These are phyloP conservation scores for Sugiyamaella lignohabitans DNA, from an alignment of 805 yeast species.

Conservation along the genomic window DNA sequence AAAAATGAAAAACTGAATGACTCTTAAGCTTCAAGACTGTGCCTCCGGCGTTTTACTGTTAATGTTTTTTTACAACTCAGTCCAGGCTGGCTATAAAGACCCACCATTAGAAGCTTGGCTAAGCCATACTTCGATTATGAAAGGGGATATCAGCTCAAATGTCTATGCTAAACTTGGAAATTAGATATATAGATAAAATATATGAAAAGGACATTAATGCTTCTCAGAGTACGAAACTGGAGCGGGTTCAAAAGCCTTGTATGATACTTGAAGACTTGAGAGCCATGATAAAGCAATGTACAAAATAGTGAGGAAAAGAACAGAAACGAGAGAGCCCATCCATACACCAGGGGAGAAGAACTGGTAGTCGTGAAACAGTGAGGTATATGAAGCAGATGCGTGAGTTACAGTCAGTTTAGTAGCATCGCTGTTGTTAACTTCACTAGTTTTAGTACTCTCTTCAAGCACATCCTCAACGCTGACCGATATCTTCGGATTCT, in stretches of 20 bases:
- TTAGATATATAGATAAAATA: no score
- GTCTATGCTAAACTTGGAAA: no score
- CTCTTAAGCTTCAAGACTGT: not conserved
- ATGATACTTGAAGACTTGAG: slow-evolving; percentile 63
- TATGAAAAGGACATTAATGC: no score
- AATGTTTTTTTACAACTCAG: no score
- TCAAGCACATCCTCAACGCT: not conserved
- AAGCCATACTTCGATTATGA: no score
- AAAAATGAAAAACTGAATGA: not conserved
- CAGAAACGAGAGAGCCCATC: slow-evolving; percentile 63
- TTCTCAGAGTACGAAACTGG: slow-evolving; percentile 4
- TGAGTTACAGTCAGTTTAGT: slow-evolving; percentile 7
- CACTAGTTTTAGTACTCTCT: not conserved
- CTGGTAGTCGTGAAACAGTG: slow-evolving; percentile 56
- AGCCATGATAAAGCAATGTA: slow-evolving; percentile 66
- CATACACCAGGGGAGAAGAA: slow-evolving; percentile 78
- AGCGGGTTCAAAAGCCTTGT: slow-evolving; percentile 60
- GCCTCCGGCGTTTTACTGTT: slow-evolving; percentile 1
- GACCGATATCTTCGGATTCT: no score
- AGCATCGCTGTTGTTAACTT: slow-evolving; percentile 8
- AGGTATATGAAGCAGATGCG: slow-evolving; percentile 5
- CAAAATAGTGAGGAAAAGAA: slow-evolving; percentile 51
- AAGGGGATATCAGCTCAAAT: no score
- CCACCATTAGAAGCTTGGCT: no score
- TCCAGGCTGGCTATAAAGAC: no score